Conservation (phyloP, 2,329 filamentous ascomycete genomes). For the Diatrype stigma region DNA sequence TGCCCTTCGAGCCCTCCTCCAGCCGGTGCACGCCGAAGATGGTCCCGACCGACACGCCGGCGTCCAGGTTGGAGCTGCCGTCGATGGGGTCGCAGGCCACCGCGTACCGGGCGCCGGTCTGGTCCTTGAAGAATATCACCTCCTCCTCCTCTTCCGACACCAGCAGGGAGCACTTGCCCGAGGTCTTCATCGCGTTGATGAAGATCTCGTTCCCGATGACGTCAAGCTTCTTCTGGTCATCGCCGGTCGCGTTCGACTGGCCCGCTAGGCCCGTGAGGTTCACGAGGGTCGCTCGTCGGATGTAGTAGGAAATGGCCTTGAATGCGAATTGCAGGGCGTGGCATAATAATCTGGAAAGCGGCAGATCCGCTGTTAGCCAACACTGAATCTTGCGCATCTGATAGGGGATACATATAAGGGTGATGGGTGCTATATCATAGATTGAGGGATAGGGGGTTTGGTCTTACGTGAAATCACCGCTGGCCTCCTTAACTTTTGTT, state of each 20-base stretch:
- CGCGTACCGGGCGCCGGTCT: constrained; percentile 76
- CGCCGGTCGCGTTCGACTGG: constrained; percentile 89
- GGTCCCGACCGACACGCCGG: constrained; percentile 94
- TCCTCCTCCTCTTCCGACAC: constrained; percentile 99
- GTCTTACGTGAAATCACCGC: constrained; percentile 94
- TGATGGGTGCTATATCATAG: too few relatives aligned
- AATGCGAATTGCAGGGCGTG: constrained; percentile 99
- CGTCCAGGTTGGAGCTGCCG: constrained; percentile 94
- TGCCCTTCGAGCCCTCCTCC: constrained; percentile 67
- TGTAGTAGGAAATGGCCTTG: constrained; percentile 99
- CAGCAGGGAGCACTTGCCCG: constrained; percentile 81
- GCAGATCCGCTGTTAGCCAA: constrained; percentile 8
- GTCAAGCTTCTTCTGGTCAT: constrained; percentile 99
- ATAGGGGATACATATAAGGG: too few relatives aligned
- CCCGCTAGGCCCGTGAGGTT: constrained; percentile 94
- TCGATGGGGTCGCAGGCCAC: constrained; percentile 98
- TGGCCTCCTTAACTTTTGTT: constrained; percentile 85
- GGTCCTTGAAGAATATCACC: constrained; percentile 78
- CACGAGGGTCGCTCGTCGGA: constrained; percentile 89
- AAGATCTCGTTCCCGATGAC: constrained; percentile 99
- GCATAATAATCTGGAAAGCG: constrained; percentile 69
- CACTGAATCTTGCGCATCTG: neutral
- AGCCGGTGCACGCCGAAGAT: constrained; percentile 96
- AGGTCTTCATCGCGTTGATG: constrained; percentile 90
- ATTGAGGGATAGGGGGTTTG: neutral